Conservation (phyloP, 2,329 filamentous ascomycete genomes). For the Apiospora marii region DNA sequence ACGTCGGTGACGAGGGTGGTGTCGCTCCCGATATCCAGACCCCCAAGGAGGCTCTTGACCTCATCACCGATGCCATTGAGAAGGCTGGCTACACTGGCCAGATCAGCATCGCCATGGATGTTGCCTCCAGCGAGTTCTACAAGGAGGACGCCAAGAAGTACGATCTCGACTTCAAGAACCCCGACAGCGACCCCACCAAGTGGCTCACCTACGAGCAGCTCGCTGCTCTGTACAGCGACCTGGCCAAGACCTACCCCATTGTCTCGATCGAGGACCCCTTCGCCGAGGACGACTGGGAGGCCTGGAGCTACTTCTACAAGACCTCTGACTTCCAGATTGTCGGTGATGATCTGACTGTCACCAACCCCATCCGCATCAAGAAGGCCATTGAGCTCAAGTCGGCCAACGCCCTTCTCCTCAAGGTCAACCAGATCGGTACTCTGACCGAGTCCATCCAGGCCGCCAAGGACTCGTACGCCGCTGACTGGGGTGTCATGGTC, state of each 20-base stretch:
- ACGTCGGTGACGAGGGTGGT: slow-evolving; percentile 99
- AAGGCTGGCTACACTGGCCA: slow-evolving; percentile 93
- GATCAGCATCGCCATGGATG: slow-evolving; percentile 99
- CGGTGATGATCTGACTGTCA: slow-evolving; percentile 97
- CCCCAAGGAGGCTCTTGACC: slow-evolving; percentile 92
- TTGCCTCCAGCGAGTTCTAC: slow-evolving; percentile 99
- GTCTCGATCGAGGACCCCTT: slow-evolving; percentile 99
- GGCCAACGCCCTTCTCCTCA: slow-evolving; percentile 96
- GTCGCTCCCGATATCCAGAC: slow-evolving; percentile 99
- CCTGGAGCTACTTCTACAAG: slow-evolving; percentile 99
- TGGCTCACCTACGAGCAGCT: slow-evolving; percentile 99
- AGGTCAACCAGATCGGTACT: slow-evolving; percentile 99
- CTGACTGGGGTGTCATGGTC: slow-evolving; percentile 98
- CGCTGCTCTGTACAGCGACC: slow-evolving; percentile 86
- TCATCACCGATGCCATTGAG: slow-evolving; percentile 95
- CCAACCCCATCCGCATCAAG: slow-evolving; percentile 99
- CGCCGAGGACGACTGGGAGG: slow-evolving; percentile 99
- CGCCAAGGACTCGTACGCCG: slow-evolving; percentile 96
- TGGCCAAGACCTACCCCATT: slow-evolving; percentile 96
- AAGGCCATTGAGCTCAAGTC: slow-evolving; percentile 99
- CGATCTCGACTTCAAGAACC: slow-evolving; percentile 99
- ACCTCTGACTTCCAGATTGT: slow-evolving; percentile 98
- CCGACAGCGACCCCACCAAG: slow-evolving; percentile 92
- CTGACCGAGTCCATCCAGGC: slow-evolving; percentile 99
- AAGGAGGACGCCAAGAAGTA: slow-evolving; percentile 98